A percentile compares a stretch with the other conserved stretches of the same genome.
Conservation (phyloP, 805 yeast species). For the Naumovozyma castellii region DNA sequence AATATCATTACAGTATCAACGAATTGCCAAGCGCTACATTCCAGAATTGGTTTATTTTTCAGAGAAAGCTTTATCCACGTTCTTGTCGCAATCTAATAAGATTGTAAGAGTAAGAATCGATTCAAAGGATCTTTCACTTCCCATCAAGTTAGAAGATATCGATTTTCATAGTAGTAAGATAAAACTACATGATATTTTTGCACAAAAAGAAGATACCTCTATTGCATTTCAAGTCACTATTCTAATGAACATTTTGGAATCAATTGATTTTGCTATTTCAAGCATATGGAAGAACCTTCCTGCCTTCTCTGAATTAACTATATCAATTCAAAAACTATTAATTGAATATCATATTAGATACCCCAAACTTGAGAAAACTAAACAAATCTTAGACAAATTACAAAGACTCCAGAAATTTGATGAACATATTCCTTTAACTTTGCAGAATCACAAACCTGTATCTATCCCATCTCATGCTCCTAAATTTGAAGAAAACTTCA, state of each 20-base stretch:
- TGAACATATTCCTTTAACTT: slow-evolving; percentile 58
- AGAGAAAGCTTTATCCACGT: slow-evolving; percentile 39
- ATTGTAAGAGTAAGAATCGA: slow-evolving; percentile 15
- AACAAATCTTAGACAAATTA: slow-evolving; percentile 36
- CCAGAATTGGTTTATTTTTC: slow-evolving; percentile 69
- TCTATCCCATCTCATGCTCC: slow-evolving; percentile 83
- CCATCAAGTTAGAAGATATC: slow-evolving; percentile 7
- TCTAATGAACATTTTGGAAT: slow-evolving; percentile 24
- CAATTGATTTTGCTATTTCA: slow-evolving; percentile 27
- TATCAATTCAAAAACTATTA: slow-evolving; percentile 39
- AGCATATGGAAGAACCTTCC: slow-evolving; percentile 52
- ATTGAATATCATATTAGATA: slow-evolving; percentile 33
- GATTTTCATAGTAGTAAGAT: slow-evolving; percentile 6
- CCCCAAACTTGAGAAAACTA: slow-evolving; percentile 28
- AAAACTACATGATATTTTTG: slow-evolving; percentile 21
- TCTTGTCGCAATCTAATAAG: slow-evolving; percentile 20
- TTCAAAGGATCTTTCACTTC: slow-evolving; percentile 12
- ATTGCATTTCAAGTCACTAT: slow-evolving; percentile 10
- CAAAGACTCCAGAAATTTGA: slow-evolving; percentile 42
- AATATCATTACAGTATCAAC: slow-evolving; percentile 60
- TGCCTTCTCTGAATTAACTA: slow-evolving; percentile 50
- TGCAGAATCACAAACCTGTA: slow-evolving; percentile 77
- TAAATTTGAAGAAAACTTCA: slow-evolving; percentile 89
- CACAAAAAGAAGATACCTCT: slow-evolving; percentile 23
- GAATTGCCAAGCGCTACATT: slow-evolving; percentile 64